Percentiles rank a stretch among this genome's conserved stretches.
These are phyloP conservation scores for Helenozyma rhizophorensis DNA, from an alignment of 805 yeast genomes.

Conservation along the genomic window DNA sequence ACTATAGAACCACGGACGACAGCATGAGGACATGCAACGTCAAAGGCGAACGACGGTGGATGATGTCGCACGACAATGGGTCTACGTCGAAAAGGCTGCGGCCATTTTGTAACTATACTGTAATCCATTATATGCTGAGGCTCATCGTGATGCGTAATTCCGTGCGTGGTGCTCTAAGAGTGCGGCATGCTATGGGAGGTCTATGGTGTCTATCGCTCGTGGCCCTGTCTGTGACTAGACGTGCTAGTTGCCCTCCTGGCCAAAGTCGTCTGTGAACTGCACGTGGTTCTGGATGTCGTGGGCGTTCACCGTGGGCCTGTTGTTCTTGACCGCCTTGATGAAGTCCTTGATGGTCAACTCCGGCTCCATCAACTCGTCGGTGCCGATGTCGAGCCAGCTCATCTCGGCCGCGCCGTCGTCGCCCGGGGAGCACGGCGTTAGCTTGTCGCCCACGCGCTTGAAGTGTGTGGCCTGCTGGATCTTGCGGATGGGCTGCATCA, in stretches of 20 bases:
- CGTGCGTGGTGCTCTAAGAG: no score
- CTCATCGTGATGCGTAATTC: no score
- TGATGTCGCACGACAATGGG: no score
- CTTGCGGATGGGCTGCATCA: conserved; percentile 96
- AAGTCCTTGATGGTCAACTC: conserved; percentile 87
- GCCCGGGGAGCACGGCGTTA: conserved; percentile 98
- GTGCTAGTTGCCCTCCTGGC: conserved; percentile 85
- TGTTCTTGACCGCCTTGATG: conserved; percentile 82
- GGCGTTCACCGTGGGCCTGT: conserved; percentile 92
- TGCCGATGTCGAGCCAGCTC: conserved; percentile 89
- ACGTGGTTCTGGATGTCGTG: conserved; percentile 78
- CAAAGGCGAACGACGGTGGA: no score
- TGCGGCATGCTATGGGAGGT: no score
- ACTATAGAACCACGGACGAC: no score
- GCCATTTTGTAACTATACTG: no score
- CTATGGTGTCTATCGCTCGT: no score
- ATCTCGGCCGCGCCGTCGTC: conserved; percentile 78
- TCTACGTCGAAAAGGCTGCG: no score
- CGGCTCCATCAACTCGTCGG: conserved; percentile 89
- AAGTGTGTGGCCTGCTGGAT: conserved; percentile 96
- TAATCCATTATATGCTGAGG: no score
- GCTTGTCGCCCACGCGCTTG: conserved; percentile 55
- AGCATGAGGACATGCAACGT: no score
- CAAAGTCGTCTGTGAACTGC: conserved; percentile 90
- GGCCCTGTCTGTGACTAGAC: no score